Conservation (phyloP, 345 rosid genomes). For the Bruguiera gymnorhiza region DNA sequence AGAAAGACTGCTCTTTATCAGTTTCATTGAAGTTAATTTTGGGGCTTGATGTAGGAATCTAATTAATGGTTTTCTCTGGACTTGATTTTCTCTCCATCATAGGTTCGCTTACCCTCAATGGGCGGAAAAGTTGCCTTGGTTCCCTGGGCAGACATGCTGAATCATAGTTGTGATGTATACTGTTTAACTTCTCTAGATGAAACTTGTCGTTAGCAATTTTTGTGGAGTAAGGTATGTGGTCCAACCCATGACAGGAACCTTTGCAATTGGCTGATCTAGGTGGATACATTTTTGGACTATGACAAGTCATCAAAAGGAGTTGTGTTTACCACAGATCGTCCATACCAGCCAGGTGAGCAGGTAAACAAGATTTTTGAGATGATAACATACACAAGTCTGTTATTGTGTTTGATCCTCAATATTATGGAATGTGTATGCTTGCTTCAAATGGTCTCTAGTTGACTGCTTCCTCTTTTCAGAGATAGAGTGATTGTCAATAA, state of each 20-base stretch:
- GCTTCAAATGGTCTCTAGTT: too few relatives aligned
- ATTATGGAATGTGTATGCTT: too few relatives aligned
- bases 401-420: too few relatives aligned
- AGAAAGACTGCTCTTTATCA: background rate
- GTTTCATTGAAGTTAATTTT: background rate
- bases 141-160: slow-evolving; percentile 99
- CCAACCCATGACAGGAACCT: slow-evolving; percentile 10
- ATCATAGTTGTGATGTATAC: slow-evolving; percentile 87
- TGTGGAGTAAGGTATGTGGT: background rate
- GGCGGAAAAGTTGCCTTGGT: slow-evolving; percentile 88
- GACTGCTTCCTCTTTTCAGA: too few relatives aligned
- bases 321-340: slow-evolving; percentile 71
- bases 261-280: slow-evolving; percentile 43
- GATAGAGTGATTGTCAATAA: too few relatives aligned
- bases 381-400: too few relatives aligned
- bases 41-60: background rate
- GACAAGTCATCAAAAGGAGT: slow-evolving; percentile 85
- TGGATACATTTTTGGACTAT: slow-evolving; percentile 87
- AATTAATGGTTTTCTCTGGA: background rate
- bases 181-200: slow-evolving; percentile 2
- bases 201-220: slow-evolving; percentile 5
- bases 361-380: slow-evolving; percentile 38
- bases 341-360: slow-evolving; percentile 98
- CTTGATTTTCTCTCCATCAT: slow-evolving; percentile 10
- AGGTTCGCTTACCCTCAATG: slow-evolving; percentile 95